Percentiles rank a stretch among this genome's conserved stretches.
phyloP scores from a whole-genome alignment of 1,284 basidiomycete genomes.

The Boletus semigastroideus region DNA sequence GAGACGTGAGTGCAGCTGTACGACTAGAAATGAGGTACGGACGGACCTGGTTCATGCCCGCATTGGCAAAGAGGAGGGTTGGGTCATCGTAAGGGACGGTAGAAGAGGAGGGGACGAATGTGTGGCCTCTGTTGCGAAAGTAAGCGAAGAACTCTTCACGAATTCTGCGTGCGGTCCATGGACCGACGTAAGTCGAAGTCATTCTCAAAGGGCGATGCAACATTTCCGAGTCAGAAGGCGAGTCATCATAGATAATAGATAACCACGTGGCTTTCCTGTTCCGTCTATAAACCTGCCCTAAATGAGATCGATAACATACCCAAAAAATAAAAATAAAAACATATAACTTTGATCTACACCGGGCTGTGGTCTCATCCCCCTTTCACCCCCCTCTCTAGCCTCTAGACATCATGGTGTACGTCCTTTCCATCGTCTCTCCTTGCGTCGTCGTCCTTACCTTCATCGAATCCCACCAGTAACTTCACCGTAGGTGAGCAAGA shows the following conservation, averaged over 20 bases:
- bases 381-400: slow-evolving; percentile 36
- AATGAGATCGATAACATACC: slow-evolving; percentile 34
- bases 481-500: slow-evolving; percentile 77
- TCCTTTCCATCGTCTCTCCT: slow-evolving; percentile 25
- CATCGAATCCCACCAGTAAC: slow-evolving; percentile 64
- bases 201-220: slow-evolving; percentile 29
- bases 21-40: background rate
- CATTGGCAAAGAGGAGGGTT: slow-evolving; percentile 96
- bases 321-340: slow-evolving; percentile 5
- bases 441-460: slow-evolving; percentile 27
- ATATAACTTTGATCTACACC: slow-evolving; percentile 9
- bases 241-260: slow-evolving; percentile 13
- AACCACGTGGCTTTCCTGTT: slow-evolving; percentile 13
- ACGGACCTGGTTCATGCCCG: slow-evolving; percentile 90
- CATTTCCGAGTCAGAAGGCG: background rate
- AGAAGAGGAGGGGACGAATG: slow-evolving; percentile 90
- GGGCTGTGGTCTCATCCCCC: slow-evolving; percentile 18
- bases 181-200: slow-evolving; percentile 33
- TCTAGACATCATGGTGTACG: slow-evolving; percentile 75
- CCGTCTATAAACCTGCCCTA: slow-evolving; percentile 28
- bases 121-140: slow-evolving; percentile 81
- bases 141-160: slow-evolving; percentile 77
- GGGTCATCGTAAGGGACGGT: slow-evolving; percentile 98
- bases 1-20: slow-evolving; percentile 11
- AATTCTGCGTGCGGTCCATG: slow-evolving; percentile 72